Conservation (phyloP, 305 asterid genomes). For the Fraxinus latifolia region DNA sequence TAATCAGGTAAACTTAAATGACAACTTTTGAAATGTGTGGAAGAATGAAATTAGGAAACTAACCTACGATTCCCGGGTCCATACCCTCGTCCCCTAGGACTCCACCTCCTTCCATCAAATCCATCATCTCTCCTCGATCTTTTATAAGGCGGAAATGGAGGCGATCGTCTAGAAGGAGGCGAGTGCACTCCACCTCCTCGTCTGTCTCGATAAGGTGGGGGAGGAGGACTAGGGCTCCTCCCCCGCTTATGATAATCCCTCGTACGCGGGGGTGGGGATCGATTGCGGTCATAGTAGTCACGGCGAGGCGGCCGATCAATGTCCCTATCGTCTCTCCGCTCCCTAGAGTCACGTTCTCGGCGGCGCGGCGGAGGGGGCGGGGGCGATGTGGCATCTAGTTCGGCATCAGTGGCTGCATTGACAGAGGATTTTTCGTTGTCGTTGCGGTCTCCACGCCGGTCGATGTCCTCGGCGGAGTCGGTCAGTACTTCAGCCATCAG, state of each 20-base stretch:
- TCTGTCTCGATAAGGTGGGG: slow-evolving; percentile 73
- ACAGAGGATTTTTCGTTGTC: slow-evolving; percentile 33
- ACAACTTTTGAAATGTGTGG: background rate
- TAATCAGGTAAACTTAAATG: background rate
- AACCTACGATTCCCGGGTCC: slow-evolving; percentile 85
- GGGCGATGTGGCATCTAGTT: slow-evolving; percentile 37
- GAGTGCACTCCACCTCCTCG: slow-evolving; percentile 69
- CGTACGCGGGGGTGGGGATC: slow-evolving; percentile 67
- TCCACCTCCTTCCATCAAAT: slow-evolving; percentile 77
- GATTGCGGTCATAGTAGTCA: slow-evolving; percentile 66
- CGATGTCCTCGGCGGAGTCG: slow-evolving; percentile 35
- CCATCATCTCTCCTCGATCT: slow-evolving; percentile 70
- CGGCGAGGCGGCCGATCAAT: slow-evolving; percentile 66
- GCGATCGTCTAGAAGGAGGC: slow-evolving; percentile 76
- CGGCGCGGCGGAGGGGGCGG: slow-evolving; percentile 51
- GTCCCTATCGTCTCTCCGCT: slow-evolving; percentile 74
- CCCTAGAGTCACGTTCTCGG: slow-evolving; percentile 75
- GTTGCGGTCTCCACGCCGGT: slow-evolving; percentile 21
- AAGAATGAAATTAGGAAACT: slow-evolving; percentile 21
- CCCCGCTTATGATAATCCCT: slow-evolving; percentile 76
- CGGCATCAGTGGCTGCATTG: slow-evolving; percentile 31
- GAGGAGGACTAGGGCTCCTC: slow-evolving; percentile 84
- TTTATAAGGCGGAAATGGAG: slow-evolving; percentile 78
- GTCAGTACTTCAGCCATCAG: slow-evolving; percentile 43
- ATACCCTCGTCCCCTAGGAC: slow-evolving; percentile 77